phyloP scores from a whole-genome alignment of 2,329 filamentous ascomycete species.

The Cladosporium colombiae region DNA sequence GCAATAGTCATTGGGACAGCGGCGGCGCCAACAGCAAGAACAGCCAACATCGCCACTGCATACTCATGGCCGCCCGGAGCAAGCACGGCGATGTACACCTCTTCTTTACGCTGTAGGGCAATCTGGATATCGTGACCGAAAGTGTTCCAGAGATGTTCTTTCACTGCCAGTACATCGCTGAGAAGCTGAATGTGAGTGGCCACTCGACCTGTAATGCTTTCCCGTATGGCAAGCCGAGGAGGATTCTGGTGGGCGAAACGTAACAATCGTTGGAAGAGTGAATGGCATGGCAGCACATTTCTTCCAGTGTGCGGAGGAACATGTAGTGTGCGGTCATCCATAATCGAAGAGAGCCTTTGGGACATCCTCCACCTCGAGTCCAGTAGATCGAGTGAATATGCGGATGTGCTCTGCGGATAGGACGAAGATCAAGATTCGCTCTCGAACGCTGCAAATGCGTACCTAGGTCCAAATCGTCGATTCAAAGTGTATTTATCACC shows the following conservation, averaged over 20 bases:
- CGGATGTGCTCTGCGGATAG: background rate
- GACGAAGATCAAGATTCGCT: background rate
- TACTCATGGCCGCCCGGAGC: conserved; percentile 52
- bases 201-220: conserved; percentile 41
- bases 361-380: background rate
- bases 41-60: conserved; percentile 49
- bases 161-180: conserved; percentile 47
- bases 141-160: conserved; percentile 38
- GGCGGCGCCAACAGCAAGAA: conserved; percentile 50
- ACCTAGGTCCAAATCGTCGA: background rate
- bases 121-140: conserved; percentile 34
- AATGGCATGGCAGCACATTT: conserved; percentile 35
- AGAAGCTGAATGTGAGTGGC: conserved; percentile 47
- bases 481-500: background rate
- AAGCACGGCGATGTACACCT: conserved; percentile 49
- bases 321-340: conserved; percentile 32
- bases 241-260: conserved; percentile 41
- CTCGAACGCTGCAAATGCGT: background rate
- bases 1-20: conserved; percentile 48
- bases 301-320: conserved; percentile 26
- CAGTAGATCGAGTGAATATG: background rate
- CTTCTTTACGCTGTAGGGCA: conserved; percentile 38
- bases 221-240: conserved; percentile 42
- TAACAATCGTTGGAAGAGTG: conserved; percentile 45
- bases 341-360: background rate